These are phyloP conservation scores for Mortierella sp. DNA, from an alignment of 371 early-diverging fungal species.

Conservation along the genomic window DNA sequence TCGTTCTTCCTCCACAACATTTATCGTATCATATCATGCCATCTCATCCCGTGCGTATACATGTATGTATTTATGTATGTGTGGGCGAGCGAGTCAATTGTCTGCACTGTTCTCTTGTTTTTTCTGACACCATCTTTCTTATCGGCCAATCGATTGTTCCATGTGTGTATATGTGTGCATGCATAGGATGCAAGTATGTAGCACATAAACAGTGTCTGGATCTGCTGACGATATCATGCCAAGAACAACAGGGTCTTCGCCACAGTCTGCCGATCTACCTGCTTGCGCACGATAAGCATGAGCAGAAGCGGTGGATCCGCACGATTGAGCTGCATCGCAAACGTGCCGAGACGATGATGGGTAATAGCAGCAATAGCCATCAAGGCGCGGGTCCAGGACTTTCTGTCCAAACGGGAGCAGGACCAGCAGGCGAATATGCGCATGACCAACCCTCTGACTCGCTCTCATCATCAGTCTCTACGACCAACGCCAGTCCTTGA, in stretches of 20 bases:
- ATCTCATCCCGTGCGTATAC: neutral
- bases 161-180: neutral
- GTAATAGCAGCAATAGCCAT: neutral
- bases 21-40: neutral
- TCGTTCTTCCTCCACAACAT: neutral
- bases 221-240: slow-evolving; percentile 48
- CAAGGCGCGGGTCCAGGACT: neutral
- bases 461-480: too few species aligned
- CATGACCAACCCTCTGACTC: too few species aligned
- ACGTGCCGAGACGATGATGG: slow-evolving; percentile 23
- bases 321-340: slow-evolving; percentile 55
- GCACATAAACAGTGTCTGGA: slow-evolving; percentile 56
- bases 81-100: neutral
- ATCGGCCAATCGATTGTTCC: neutral
- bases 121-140: neutral
- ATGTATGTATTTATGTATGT: too few species aligned
- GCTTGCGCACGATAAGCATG: slow-evolving; percentile 56
- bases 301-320: slow-evolving; percentile 51
- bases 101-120: neutral
- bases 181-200: slow-evolving; percentile 52
- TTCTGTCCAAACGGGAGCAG: neutral
- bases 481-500: too few species aligned
- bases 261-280: slow-evolving; percentile 53
- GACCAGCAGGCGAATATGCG: too few species aligned
- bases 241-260: slow-evolving; percentile 54